phyloP scores from a whole-genome alignment of 2,329 filamentous ascomycete species.

The Coniella lustricola region DNA sequence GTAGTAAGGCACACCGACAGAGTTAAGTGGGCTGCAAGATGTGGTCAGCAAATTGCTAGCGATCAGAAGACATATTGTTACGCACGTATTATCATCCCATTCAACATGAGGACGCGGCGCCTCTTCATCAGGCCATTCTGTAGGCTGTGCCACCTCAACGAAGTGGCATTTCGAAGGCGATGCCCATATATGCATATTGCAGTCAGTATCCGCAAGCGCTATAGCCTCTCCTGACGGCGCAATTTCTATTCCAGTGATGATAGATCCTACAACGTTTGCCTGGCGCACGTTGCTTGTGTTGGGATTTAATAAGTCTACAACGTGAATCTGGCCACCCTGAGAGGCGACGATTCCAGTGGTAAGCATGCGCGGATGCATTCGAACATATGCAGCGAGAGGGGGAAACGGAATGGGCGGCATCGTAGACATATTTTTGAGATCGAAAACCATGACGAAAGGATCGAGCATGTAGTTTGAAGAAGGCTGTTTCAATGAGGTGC shows the following conservation, averaged over 20 bases:
- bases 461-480: conserved; percentile 73
- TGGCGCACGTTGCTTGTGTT: conserved; percentile 81
- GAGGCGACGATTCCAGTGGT: conserved; percentile 93
- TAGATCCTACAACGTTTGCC: conserved; percentile 62
- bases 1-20: conserved; percentile 89
- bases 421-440: conserved; percentile 82
- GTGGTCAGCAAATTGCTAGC: conserved; percentile 14
- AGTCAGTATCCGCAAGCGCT: conserved; percentile 72
- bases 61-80: conserved; percentile 10
- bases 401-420: conserved; percentile 89
- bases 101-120: conserved; percentile 54
- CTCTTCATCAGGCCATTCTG: conserved; percentile 67
- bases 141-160: conserved; percentile 70
- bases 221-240: conserved; percentile 83
- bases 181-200: conserved; percentile 79
- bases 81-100: conserved; percentile 65
- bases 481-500: conserved; percentile 77
- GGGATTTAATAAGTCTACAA: conserved; percentile 91
- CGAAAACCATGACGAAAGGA: conserved; percentile 90
- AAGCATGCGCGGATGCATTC: conserved; percentile 92
- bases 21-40: conserved; percentile 61
- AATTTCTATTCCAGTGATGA: conserved; percentile 75
- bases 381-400: conserved; percentile 84
- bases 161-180: conserved; percentile 81
- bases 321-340: conserved; percentile 86